phyloP scores from a whole-genome alignment of 352 stramenopile species.

The Pythium rhizo-oryzae region DNA sequence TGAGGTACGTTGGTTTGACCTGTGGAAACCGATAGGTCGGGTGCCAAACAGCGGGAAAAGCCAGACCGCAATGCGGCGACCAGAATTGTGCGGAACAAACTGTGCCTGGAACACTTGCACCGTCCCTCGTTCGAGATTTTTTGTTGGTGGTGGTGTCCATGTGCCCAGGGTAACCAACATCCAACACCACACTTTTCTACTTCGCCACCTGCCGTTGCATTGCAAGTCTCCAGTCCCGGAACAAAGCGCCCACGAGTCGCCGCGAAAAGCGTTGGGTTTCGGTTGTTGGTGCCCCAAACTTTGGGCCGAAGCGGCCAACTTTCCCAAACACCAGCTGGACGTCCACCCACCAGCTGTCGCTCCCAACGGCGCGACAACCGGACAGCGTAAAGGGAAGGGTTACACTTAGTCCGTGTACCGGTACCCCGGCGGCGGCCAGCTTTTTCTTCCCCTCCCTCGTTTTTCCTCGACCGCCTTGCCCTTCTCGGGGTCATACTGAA shows the following conservation, averaged over 20 bases:
- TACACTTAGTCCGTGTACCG: too few relatives aligned
- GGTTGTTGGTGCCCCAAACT: too few relatives aligned
- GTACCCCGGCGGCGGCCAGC: too few relatives aligned
- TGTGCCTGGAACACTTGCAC: not conserved
- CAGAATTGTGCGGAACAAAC: not conserved
- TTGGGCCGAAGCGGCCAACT: too few relatives aligned
- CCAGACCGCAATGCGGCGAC: not conserved
- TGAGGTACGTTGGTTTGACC: not conserved
- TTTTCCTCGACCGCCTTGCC: too few relatives aligned
- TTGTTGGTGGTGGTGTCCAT: not conserved
- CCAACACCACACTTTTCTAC: too few relatives aligned
- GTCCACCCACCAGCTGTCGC: not conserved
- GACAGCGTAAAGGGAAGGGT: slow-evolving; percentile 1
- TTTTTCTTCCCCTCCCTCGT: not conserved
- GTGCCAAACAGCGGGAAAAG: not conserved
- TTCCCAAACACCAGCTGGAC: slow-evolving; percentile 1
- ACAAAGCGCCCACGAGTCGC: too few relatives aligned
- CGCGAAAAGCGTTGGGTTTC: too few relatives aligned
- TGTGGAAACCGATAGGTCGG: not conserved
- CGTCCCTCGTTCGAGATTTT: not conserved
- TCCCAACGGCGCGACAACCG: too few relatives aligned
- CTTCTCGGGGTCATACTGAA: too few relatives aligned
- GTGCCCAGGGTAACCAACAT: not conserved
- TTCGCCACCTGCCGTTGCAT: too few relatives aligned
- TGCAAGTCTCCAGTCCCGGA: too few relatives aligned